Evolutionary conservation across 768 basidiomycete genomes (phyloP).

Genomic region (Lactarius vividus): DNA sequence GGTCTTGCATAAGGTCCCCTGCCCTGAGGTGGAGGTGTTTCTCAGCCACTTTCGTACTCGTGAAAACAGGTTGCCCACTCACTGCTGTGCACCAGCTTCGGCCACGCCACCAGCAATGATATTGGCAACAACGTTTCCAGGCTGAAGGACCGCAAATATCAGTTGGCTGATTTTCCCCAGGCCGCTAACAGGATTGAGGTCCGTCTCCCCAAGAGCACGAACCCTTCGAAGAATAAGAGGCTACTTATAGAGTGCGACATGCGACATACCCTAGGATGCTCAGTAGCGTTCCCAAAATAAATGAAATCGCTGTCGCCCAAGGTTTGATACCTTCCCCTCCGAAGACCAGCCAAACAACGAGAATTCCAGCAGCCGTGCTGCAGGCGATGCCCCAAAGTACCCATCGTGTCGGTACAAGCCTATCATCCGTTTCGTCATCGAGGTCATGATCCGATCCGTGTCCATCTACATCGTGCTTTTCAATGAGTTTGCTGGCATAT

Average conservation of each 20-base stretch:
- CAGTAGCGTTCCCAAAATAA: conserved; percentile 76
- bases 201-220: conserved; percentile 92
- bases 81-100: conserved; percentile 94
- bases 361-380: conserved; percentile 67
- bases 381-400: conserved; percentile 62
- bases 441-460: conserved; percentile 43
- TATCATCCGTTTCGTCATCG: conserved; percentile 73
- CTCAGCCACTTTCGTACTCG: neutral
- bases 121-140: conserved; percentile 95
- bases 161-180: conserved; percentile 94
- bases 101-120: conserved; percentile 97
- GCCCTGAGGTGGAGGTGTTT: conserved; percentile 50
- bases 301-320: conserved; percentile 90
- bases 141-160: conserved; percentile 91
- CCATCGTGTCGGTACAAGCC: conserved; percentile 81
- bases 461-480: conserved; percentile 21
- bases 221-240: conserved; percentile 50
- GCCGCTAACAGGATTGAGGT: conserved; percentile 89
- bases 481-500: conserved; percentile 40
- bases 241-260: neutral
- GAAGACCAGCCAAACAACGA: conserved; percentile 86
- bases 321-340: conserved; percentile 89
- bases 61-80: conserved; percentile 31
- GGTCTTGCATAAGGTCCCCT: conserved; percentile 97
- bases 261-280: conserved; percentile 78